Base-by-base conservation (phyloP, 2,329 filamentous ascomycete species). In the Stagonosporopsis cucurbitacearum region DNA sequence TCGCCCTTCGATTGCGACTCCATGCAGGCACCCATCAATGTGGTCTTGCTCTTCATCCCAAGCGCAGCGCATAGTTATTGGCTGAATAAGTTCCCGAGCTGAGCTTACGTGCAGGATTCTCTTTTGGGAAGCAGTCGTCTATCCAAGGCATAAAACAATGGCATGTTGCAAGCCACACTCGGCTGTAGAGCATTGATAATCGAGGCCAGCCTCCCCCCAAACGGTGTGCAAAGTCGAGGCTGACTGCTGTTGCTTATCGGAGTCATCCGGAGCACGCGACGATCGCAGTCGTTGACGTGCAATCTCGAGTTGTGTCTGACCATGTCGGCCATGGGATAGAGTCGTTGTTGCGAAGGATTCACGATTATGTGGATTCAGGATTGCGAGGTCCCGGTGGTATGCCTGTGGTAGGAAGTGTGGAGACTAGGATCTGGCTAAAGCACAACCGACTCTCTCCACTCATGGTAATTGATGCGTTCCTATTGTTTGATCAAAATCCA, bases 171-270 rank as follows among this genome's bases (percentile, higher is more conserved):
- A 45, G 48, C 44, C 33, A 48, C 42, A 6, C 37, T 42, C 39
- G 53, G 47, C 42, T 43, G 45, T 43, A 47, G 20, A 3, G 47
- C 23, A 36, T 32, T 25, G 23, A 25, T 23, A 19, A 47, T 50
- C 30, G 35, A 39, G 22, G 32, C 42, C 47, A 33, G n/a, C n/a
- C n/a, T 35, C 42, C 46, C 32, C 20, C 45, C 40, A 46, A 63
- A 63, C 56, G 57, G 62, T 63, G 59, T 63, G 59, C 58, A 49
- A 22, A n/a, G 20, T 49, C 37, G 43, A 59, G 49, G 45, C 52
- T 56, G 49, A 54, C 51, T 56, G 53, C 44, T 58, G 54, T 41
- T 53, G 53, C 59, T 61, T 58, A 58, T 58, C 56, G 55, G 55
- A 43, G 49, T 63, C 55, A 63, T 64, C 45, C 55, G 55, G 57